Base-by-base conservation (phyloP, 805 yeast genomes). In the Lachancea waltii region DNA sequence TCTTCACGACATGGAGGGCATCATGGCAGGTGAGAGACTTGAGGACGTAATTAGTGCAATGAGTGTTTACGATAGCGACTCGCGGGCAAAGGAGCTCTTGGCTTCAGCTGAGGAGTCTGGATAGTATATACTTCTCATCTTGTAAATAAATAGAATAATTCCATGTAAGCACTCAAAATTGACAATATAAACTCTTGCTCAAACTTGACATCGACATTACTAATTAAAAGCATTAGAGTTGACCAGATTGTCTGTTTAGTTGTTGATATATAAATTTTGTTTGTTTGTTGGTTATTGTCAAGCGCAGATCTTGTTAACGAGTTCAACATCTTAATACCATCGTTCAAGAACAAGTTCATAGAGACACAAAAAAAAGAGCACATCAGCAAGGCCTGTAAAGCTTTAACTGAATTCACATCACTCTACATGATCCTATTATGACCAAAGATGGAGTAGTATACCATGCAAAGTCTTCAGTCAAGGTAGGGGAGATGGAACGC, bases 1-100 rank as follows among this genome's bases (percentile, higher is more conserved):
- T 0, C 48, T 82, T n/a, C 81, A 85, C 51, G 95, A 87, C 50
- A 64, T 92, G 11, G 77, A 69, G 7, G 81, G 79, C 2, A 71
- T 80, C 24, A 62, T 82, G 73, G 63, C 65, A 11, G 92, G 92
- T 2, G 70, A 68, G 31, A 66, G 65, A 43, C 54, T 81, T 22
- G 81, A 77, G 39, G 74, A 68, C 25, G 55, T 81, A 1, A 68
- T 80, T 3, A 77, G 73, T 23, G 73, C 64, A 1, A 72, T 80
- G 41, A 73, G 65, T 26, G 58, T 59, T 26, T 56, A 60, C 36
- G 76, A 76, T 35, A 65, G 71, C 2, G 69, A 68, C 9, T 65
- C 65, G 33, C 62, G 68, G 18, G 63, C 79, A 1, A 60, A 65
- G 27, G 63, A 58, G 11, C 49, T 73, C 23, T 50, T 68, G 1